A percentile compares a stretch with the other conserved stretches of the same genome.
Conservation (phyloP, 306 rosid species). For the Rosa rugosa region DNA sequence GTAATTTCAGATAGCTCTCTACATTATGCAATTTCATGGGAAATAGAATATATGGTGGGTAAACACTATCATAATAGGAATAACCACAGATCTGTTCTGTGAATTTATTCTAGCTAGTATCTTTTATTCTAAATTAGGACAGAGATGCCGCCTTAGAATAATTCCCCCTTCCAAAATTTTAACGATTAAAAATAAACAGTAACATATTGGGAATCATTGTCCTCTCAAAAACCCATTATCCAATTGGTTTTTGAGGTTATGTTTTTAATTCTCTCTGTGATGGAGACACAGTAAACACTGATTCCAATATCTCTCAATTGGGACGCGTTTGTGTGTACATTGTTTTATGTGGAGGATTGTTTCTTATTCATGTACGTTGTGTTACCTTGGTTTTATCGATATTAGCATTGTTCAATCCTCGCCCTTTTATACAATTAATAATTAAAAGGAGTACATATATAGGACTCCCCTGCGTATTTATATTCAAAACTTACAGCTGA, state of each 20-base stretch:
- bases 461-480: slow-evolving; percentile 32
- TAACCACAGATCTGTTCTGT: slow-evolving; percentile 22
- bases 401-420: slow-evolving; percentile 32
- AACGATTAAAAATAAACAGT: background rate
- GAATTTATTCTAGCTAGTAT: slow-evolving; percentile 39
- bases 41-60: background rate
- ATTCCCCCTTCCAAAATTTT: slow-evolving; percentile 21
- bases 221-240: background rate
- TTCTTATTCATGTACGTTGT: slow-evolving; percentile 28
- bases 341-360: slow-evolving; percentile 31
- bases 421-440: slow-evolving; percentile 24
- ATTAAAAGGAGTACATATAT: slow-evolving; percentile 18
- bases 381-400: slow-evolving; percentile 49
- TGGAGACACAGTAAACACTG: slow-evolving; percentile 7
- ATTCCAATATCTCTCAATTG: slow-evolving; percentile 18
- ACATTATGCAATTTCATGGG: slow-evolving; percentile 44
- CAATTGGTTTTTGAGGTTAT: background rate
- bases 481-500: slow-evolving; percentile 48
- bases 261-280: slow-evolving; percentile 2
- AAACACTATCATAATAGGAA: slow-evolving; percentile 24
- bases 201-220: slow-evolving; percentile 18
- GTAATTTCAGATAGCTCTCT: slow-evolving; percentile 48
- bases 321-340: slow-evolving; percentile 22
- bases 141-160: slow-evolving; percentile 31
- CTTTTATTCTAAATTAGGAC: slow-evolving; percentile 19